A percentile compares a stretch with the other conserved stretches of the same genome.
Conservation (phyloP, 2,329 filamentous ascomycete genomes). For the Fusarium buxicola region DNA sequence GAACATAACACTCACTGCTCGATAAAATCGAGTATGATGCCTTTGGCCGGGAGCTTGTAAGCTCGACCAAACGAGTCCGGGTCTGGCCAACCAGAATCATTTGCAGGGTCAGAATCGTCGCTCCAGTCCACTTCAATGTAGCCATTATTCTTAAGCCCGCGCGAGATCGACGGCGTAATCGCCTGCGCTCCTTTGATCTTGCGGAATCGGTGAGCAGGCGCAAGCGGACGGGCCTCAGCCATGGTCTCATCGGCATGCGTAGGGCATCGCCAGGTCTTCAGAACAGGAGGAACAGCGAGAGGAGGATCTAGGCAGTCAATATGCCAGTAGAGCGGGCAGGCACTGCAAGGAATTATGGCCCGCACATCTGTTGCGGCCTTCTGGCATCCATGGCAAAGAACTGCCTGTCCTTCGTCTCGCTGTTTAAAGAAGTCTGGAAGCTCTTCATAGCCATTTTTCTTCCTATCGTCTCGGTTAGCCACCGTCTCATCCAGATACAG, state of each 20-base stretch:
- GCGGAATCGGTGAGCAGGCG: constrained; percentile 70
- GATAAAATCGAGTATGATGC: constrained; percentile 80
- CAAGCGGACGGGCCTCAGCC: constrained; percentile 66
- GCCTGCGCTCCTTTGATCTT: constrained; percentile 66
- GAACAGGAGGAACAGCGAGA: constrained; percentile 79
- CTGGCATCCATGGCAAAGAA: constrained; percentile 83
- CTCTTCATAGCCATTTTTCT: constrained; percentile 69
- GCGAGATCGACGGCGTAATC: constrained; percentile 65
- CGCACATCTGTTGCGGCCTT: constrained; percentile 69
- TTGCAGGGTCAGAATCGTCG: constrained; percentile 68
- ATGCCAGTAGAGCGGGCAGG: constrained; percentile 87
- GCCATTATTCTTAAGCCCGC: constrained; percentile 78
- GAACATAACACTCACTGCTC: constrained; percentile 61
- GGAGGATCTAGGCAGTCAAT: constrained; percentile 92
- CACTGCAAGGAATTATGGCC: constrained; percentile 87
- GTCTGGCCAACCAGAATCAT: constrained; percentile 68
- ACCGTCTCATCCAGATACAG: background rate
- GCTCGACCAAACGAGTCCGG: constrained; percentile 71
- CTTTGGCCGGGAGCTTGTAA: constrained; percentile 72
- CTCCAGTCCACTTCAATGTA: constrained; percentile 75
- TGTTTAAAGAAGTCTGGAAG: constrained; percentile 74
- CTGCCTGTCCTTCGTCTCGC: constrained; percentile 79
- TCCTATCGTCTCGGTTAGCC: constrained; percentile 52
- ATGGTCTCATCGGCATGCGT: constrained; percentile 85
- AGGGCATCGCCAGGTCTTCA: constrained; percentile 88